A percentile compares a stretch with the other conserved stretches of the same genome.
Conservation (phyloP, 2,329 filamentous ascomycete species). For the Clonostachys byssicola region DNA sequence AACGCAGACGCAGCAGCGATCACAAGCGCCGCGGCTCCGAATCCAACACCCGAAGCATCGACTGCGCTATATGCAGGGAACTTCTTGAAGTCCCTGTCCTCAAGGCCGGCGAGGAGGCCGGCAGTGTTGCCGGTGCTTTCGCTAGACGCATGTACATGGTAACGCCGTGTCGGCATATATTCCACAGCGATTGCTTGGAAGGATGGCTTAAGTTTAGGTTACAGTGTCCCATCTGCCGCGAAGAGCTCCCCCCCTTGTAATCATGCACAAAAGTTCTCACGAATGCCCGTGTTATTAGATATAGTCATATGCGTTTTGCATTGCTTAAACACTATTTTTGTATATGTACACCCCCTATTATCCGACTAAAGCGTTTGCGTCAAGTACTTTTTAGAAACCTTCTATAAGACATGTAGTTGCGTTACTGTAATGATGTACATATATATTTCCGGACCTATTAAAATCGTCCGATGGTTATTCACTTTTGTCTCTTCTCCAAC, state of each 20-base stretch:
- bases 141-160: slow-evolving; percentile 90
- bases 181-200: slow-evolving; percentile 87
- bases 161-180: slow-evolving; percentile 93
- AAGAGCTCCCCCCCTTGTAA: slow-evolving; percentile 6
- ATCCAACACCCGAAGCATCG: slow-evolving; percentile 52
- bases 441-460: not conserved
- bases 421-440: not conserved
- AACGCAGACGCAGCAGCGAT: slow-evolving; percentile 23
- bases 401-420: too few relatives aligned
- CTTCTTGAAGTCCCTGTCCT: slow-evolving; percentile 85
- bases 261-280: not conserved
- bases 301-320: not conserved
- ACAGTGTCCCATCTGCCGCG: slow-evolving; percentile 89
- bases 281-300: not conserved
- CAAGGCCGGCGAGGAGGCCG: slow-evolving; percentile 48
- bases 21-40: not conserved
- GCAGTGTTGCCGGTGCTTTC: slow-evolving; percentile 63
- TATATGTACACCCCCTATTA: too few relatives aligned
- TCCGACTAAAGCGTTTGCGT: too few relatives aligned
- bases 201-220: slow-evolving; percentile 93
- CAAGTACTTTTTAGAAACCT: too few relatives aligned
- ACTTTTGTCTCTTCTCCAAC: not conserved
- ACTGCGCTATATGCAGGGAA: slow-evolving; percentile 95
- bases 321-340: too few relatives aligned
- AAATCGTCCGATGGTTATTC: not conserved